phyloP scores from a whole-genome alignment of 306 rosid genomes.

The Cucurbita moschata region DNA sequence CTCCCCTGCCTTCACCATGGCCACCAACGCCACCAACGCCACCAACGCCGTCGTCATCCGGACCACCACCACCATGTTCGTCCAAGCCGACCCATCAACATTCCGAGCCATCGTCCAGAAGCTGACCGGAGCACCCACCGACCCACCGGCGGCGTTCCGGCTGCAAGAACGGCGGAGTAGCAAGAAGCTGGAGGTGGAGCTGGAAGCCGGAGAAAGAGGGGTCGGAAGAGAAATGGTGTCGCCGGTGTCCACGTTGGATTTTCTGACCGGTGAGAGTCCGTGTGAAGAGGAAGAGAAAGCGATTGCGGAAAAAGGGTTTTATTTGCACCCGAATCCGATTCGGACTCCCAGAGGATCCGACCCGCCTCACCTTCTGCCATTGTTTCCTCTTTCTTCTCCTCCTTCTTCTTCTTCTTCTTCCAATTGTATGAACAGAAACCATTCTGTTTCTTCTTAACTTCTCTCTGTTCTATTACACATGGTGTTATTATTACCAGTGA shows the following conservation, averaged over 20 bases:
- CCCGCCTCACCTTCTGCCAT: conserved; percentile 57
- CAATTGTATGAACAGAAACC: neutral
- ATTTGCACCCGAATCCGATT: conserved; percentile 50
- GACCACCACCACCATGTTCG: conserved; percentile 64
- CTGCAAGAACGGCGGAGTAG: conserved; percentile 64
- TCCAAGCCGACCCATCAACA: conserved; percentile 66
- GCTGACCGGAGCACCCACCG: conserved; percentile 70
- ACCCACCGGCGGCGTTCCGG: conserved; percentile 48
- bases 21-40: neutral
- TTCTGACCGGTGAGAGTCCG: conserved; percentile 51
- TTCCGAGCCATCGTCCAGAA: conserved; percentile 74
- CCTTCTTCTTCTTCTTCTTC: conserved; percentile 64
- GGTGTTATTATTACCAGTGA: neutral
- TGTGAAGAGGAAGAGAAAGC: conserved; percentile 33
- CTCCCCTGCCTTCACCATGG: conserved; percentile 1
- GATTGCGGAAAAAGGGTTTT: conserved; percentile 63
- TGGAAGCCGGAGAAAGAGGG: conserved; percentile 14
- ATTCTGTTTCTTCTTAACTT: neutral
- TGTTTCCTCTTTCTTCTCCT: conserved; percentile 78
- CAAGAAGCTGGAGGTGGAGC: conserved; percentile 51
- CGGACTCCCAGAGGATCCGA: conserved; percentile 37
- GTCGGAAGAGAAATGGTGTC: conserved; percentile 28
- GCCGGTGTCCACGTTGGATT: conserved; percentile 69
- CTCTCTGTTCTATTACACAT: neutral
- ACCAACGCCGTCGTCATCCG: conserved; percentile 25